Base-by-base conservation (phyloP, 2,329 filamentous ascomycete genomes). In the Bipolaris zeicola region DNA sequence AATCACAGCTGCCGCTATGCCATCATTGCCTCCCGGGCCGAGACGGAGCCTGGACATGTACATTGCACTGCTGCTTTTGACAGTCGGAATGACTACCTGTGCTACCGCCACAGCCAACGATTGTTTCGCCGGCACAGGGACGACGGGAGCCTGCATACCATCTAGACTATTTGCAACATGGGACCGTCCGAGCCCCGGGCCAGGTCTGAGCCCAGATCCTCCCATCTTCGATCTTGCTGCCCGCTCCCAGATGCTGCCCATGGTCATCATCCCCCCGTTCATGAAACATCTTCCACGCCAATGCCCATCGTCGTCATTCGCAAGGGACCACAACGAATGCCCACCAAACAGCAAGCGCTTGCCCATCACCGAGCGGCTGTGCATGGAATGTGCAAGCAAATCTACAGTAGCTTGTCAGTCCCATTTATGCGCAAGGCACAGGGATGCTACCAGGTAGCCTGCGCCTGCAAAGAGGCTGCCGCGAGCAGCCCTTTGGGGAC, bases 101-200 rank as follows among this genome's bases (percentile, higher is more conserved):
- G 53, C 60, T 46, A 73, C 69, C 22, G 34, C 39, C 37, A n/a
- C 33, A 65, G 60, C 69, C 67, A 69, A 67, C 57, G 47, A 63
- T 60, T 61, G 65, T 58, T 44, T 42, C 50, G 45, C 51, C 54
- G 52, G 56, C 44, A 57, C 54, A 55, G 41, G 43, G 50, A 36
- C 34, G 52, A 48, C 66, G 71, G 71, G 58, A 63, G 38, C 58
- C 41, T 63, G 71, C 73, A 75, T 59, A 34, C 31, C 53, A 50
- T 52, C 50, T 50, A 60, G 49, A 38, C 58, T 49, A 55, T 16
- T 36, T 61, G 69, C 55, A 62, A 68, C 67, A 52, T 56, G 26
- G 57, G 46, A 51, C 43, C 49, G 31, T 37, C 48, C 38, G 47
- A 55, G 42, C 52, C 52, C 46, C 55, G 39, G 41, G 36, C 51